Base-by-base conservation (phyloP, 1,139 yeast genomes). In the Lipomyces yarrowii region DNA sequence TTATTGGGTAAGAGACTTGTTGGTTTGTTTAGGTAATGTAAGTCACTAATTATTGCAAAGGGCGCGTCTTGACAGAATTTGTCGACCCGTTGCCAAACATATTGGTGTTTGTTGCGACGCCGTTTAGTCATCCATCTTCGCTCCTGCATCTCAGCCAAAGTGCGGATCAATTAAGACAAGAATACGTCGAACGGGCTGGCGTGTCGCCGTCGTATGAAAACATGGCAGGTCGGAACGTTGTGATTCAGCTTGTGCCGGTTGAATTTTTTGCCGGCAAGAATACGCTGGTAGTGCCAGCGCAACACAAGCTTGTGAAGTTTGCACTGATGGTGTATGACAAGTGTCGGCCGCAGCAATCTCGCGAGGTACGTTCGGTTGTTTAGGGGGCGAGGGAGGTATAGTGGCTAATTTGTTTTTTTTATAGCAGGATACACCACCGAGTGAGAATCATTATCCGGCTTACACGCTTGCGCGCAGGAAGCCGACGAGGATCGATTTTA, bases 251-350 rank as follows among this genome's bases (percentile, higher is more conserved):
- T 2, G 75, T 91, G 3, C 90, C 93, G 1, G 77, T 85, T 21
- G 80, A 82, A 4, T 80, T 82, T 57, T 82, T 86, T 46, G 82
- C 85, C 26, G 78, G 79, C 52, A 77, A 78, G 57, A 83, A 83
- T 21, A 78, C 82, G 1, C 74, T 83, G 39, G 81, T 83, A 15
- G 78, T 86, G 37, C 78, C 86, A 1, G 84, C 92, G 2, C 83
- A 81, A 65, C 76, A 77, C 59, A 80, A 79, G 48, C 74, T 87
- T 52, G 78, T 86, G 1, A 82, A 82, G 62, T 71, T 90, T 6
- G 83, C 92, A 1, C 77, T 89, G 74, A 82, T 84, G 42, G 77
- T 91, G 3, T 93, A 91, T 77, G 90, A 90, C 73, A 73, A 76
- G 79, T 73, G 76, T 35, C 73, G 77, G 15, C 70, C 72, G 30